Evolutionary conservation across 495 filamentous ascomycete genomes (phyloP), one percentile per base, ranked within the genome.

Genomic region (Penicillium roqueforti): DNA sequence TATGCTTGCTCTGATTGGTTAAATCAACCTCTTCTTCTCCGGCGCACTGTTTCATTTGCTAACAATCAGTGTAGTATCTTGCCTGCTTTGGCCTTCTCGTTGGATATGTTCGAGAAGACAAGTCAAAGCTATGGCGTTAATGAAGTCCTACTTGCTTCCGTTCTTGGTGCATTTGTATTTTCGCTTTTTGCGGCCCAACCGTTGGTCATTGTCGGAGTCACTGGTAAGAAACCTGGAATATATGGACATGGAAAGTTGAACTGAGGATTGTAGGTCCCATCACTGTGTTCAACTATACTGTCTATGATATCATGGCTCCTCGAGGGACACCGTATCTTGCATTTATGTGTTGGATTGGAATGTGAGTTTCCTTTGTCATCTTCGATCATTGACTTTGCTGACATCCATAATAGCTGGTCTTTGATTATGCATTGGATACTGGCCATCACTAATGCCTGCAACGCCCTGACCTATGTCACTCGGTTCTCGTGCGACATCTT

Each of bases 191-290:
- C 88, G 3, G 87, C 87, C 26, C 89, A 93, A 66, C 89, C 89
- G 28, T 64, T 93, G 59, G 85, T 88, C 19, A 95, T 95, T 71
- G 91, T 96, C 20, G 91, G 91, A 34, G 88, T 95, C n/a, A 92
- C 89, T 39, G 89, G 82, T 83, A 58, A 54, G 74, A 66, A 5
- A 41, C 2, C 8, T 47, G 11, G 8, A 26, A 9, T 56, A 41
- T 20, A 4, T 14, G 23, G 11, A 1, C 5, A 2, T 19, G 28
- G 19, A 26, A 4, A 4, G 18, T 31, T 16, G 28, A 34, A 37
- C 48, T 64, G 10, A 63, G 28, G 9, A n/a, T 29, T 25, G n/a
- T 58, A 79, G 81, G 88, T 32, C 88, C 88, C 13, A 92, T 92
- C 55, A 90, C 88, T 14, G 87, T 92, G 18, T 92, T 92, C 58